A percentile compares a stretch with the other conserved stretches of the same genome.
Evolutionary conservation across 2,329 filamentous ascomycete genomes (phyloP).

Genomic region (Magnaporthales sp.): DNA sequence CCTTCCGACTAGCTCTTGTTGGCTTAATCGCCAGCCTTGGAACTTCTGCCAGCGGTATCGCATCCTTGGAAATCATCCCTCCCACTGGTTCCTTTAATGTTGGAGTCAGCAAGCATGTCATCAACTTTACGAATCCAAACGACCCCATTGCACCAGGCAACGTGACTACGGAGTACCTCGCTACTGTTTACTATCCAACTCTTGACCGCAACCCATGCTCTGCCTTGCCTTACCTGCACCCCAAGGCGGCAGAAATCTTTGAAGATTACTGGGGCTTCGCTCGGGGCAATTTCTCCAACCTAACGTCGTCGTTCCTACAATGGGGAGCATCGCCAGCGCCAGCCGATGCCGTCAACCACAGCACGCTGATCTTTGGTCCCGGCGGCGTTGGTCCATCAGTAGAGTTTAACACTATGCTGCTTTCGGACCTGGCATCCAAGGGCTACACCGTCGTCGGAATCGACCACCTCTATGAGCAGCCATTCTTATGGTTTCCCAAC

Average conservation of each 20-base stretch:
- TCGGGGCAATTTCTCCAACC: slow-evolving; percentile 53
- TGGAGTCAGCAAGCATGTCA: slow-evolving; percentile 7
- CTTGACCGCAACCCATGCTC: neutral
- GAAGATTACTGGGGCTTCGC: slow-evolving; percentile 45
- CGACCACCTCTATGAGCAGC: slow-evolving; percentile 9
- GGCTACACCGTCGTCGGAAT: slow-evolving; percentile 8
- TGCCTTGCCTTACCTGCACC: slow-evolving; percentile 1
- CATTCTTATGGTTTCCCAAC: slow-evolving; percentile 7
- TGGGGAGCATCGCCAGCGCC: slow-evolving; percentile 11
- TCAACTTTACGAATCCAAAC: slow-evolving; percentile 6
- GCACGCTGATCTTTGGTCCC: slow-evolving; percentile 14
- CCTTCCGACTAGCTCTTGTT: neutral
- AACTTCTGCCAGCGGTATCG: neutral
- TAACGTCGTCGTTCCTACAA: slow-evolving; percentile 9
- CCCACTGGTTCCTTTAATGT: slow-evolving; percentile 8
- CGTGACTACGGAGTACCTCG: slow-evolving; percentile 10
- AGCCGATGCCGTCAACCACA: slow-evolving; percentile 8
- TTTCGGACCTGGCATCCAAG: slow-evolving; percentile 7
- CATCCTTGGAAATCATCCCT: slow-evolving; percentile 3
- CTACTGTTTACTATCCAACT: slow-evolving; percentile 12
- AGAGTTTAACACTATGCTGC: slow-evolving; percentile 6
- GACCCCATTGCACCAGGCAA: slow-evolving; percentile 9
- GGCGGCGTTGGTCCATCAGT: slow-evolving; percentile 18
- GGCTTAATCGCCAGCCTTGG: neutral
- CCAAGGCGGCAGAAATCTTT: neutral